Percentiles rank a stretch among this genome's conserved stretches.
phyloP scores from a whole-genome alignment of 768 basidiomycete genomes.

The Astraeus odoratus region DNA sequence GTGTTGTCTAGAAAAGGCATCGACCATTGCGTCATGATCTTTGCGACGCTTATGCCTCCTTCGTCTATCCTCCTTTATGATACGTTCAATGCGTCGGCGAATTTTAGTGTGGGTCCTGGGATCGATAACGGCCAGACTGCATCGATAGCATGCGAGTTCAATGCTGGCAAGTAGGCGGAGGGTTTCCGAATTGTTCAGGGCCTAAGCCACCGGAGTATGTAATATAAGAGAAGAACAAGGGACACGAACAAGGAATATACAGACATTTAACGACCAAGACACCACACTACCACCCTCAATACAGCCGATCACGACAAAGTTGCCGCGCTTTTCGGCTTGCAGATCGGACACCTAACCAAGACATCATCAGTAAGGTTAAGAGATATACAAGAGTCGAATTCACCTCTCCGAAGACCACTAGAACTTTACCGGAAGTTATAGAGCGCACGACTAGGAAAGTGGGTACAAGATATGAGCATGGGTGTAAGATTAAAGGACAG shows the following conservation, averaged over 20 bases:
- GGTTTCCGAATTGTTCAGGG: slow-evolving; percentile 77
- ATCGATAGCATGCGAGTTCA: slow-evolving; percentile 77
- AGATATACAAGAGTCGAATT: slow-evolving; percentile 13
- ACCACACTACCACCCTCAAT: slow-evolving; percentile 68
- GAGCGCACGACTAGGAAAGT: slow-evolving; percentile 34
- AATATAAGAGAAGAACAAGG: slow-evolving; percentile 8
- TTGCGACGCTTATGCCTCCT: slow-evolving; percentile 75
- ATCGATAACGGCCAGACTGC: slow-evolving; percentile 60
- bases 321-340: slow-evolving; percentile 82
- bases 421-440: slow-evolving; percentile 56
- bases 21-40: slow-evolving; percentile 77
- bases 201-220: slow-evolving; percentile 35
- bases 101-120: slow-evolving; percentile 58
- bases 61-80: slow-evolving; percentile 82
- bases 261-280: slow-evolving; percentile 81
- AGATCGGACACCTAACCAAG: slow-evolving; percentile 51
- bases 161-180: slow-evolving; percentile 76
- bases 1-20: slow-evolving; percentile 60
- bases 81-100: slow-evolving; percentile 65
- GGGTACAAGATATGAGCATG: slow-evolving; percentile 7
- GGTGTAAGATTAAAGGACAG: not conserved
- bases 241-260: slow-evolving; percentile 17
- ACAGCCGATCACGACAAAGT: slow-evolving; percentile 79
- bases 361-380: slow-evolving; percentile 1
- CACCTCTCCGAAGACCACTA: slow-evolving; percentile 68